Percentiles rank a stretch among this genome's conserved stretches.
These are phyloP conservation scores for Ogataea trehalophila DNA, from an alignment of 805 yeast genomes.

Conservation along the genomic window DNA sequence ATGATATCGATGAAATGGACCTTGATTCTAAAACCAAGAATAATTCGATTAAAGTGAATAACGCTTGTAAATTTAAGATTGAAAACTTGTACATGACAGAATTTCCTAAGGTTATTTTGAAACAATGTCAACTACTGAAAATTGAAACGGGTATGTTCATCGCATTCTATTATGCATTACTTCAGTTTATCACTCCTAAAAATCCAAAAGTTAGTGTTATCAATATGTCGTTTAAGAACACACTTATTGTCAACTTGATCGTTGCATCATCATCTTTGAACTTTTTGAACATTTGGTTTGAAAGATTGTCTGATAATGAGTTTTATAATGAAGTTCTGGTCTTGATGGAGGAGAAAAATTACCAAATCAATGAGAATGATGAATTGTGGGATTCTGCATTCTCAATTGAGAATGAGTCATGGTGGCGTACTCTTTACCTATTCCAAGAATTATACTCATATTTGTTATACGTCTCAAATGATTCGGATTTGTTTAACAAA, in stretches of 20 bases:
- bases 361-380: slow-evolving; percentile 7
- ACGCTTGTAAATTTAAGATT: slow-evolving; percentile 2
- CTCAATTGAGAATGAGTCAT: slow-evolving; percentile 9
- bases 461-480: slow-evolving; percentile 63
- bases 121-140: slow-evolving; percentile 4
- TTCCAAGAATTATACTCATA: slow-evolving; percentile 62
- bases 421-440: slow-evolving; percentile 39
- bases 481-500: slow-evolving; percentile 47
- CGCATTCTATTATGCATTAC: slow-evolving; percentile 14
- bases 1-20: slow-evolving; percentile 2
- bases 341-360: slow-evolving; percentile 13
- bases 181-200: slow-evolving; percentile 15
- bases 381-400: slow-evolving; percentile 15
- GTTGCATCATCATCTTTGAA: slow-evolving; percentile 19
- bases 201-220: slow-evolving; percentile 1
- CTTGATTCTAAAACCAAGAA: not conserved
- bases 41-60: slow-evolving; percentile 3
- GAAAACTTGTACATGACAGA: slow-evolving; percentile 12
- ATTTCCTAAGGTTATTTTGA: slow-evolving; percentile 10
- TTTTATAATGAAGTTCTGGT: slow-evolving; percentile 16
- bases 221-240: slow-evolving; percentile 15
- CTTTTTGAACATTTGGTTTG: slow-evolving; percentile 18
- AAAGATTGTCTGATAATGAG: slow-evolving; percentile 13
- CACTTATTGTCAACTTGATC: slow-evolving; percentile 19
- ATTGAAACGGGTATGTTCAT: slow-evolving; percentile 11